Base-by-base conservation (phyloP, 345 rosid species). In the Carallia pectinifolia region DNA sequence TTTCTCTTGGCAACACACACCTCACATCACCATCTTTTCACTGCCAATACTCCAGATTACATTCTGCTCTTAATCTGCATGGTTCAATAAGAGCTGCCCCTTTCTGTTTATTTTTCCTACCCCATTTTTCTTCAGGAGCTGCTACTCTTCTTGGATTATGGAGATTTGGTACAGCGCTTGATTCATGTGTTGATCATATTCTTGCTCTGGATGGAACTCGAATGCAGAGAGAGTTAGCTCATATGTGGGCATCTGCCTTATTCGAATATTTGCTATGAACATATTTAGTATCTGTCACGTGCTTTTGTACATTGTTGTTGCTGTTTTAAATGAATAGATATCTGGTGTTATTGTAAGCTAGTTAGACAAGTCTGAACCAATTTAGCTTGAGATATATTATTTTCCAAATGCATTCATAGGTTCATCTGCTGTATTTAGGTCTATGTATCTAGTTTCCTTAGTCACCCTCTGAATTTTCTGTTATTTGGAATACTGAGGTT, bases 151-250 rank as follows among this genome's bases (percentile, higher is more conserved):
- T 72, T 62, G 90, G 88, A 70, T 37, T 67, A 17, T 66, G 81
- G 88, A 74, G 72, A 55, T 72, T 67, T 62, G 37, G 53, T 27
- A 79, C 73, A 61, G 81, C 85, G n/a, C 65, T 83, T 1, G 77
- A 80, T 58, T 79, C 87, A 18, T 83, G 75, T 64, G 76, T 80
- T 71, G 96, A 91, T 71, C 67, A 74, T 77, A 82, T 91, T 79
- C 91, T 93, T 77, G 71, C 74, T 37, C 77, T 78, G 72, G 85
- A 89, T 61, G 92, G 92, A 64, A 91, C 83, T 64, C 82, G 77
- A 58, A 79, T 89, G 68, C 91, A 88, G 81, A 81, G 70, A 78
- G 93, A 83, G 76, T 82, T 91, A 59, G 96, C 90, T 61, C 83
- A 80, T 71, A 84, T 93, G 98, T 88, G 85, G 66, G 90, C 50